Base-by-base conservation (phyloP, 345 rosid species). In the Arabis alpina region DNA sequence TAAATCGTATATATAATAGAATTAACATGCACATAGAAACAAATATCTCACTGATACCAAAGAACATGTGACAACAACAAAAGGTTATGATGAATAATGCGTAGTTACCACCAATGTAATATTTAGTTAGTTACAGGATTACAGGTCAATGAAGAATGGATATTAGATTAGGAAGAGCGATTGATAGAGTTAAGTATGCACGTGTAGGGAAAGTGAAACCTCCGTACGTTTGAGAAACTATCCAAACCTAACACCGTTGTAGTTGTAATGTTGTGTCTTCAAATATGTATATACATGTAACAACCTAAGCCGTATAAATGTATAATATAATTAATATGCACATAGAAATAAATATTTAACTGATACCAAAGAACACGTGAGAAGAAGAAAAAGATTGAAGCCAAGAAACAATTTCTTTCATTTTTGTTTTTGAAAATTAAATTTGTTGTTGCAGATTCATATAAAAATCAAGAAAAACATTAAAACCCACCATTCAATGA, bases 401-500 rank as follows among this genome's bases (percentile, higher is more conserved):
- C 37, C 37, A 34, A 34, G 37, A 34, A 34, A 34, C 37, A 34
- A 34, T 5, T 6, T 6, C 7, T 34, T 34, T 34, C 6, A 2
- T 34, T 34, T 34, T 32, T 32, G 7, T 27, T 28, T 27, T 27
- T 27, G 6, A 32, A 34, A 34, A 34, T 34, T 6, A 34, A 34
- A 6, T 5, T 23, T 52, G 41, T 65, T 16, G 68, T 49, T 49
- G 45, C 34, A 36, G 10, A 36, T 8, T 5, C 37, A 34, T 34
- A 34, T 34, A 34, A 34, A 34, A 16, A 45, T 49, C 23, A 63
- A 40, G 64, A 50, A 66, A 19, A 19, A 19, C 23, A 19, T 19
- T 19, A 19, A 19, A 59, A 66, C 12, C 77, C 59, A 74, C 73
- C 73, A 53, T 74, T 74, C 78, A 66, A 74, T 42, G 40, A 36